Conservation (phyloP, 139 green algal genomes). For the Nannochloris sp. region DNA sequence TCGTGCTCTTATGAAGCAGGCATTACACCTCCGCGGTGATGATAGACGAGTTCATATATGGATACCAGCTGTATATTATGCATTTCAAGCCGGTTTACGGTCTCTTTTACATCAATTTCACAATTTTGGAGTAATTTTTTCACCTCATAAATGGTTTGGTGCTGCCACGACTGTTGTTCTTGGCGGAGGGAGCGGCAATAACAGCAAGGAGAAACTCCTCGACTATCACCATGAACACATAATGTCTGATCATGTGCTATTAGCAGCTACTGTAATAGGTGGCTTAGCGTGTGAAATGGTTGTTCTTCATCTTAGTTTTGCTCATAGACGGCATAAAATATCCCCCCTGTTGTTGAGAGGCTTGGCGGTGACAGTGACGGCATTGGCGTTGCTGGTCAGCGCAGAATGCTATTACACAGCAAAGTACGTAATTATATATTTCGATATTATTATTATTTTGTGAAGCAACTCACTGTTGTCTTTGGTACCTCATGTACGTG, state of each 20-base stretch:
- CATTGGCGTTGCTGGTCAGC: constrained; percentile 15
- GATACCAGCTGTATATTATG: constrained; percentile 8
- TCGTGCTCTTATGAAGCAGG: not conserved
- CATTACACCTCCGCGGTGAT: constrained; percentile 30
- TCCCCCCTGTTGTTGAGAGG: not conserved
- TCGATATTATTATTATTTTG: not conserved
- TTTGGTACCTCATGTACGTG: not conserved
- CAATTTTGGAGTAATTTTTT: not conserved
- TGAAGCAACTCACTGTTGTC: not conserved
- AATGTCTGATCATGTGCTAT: constrained; percentile 33
- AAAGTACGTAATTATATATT: not conserved
- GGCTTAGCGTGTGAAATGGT: constrained; percentile 14
- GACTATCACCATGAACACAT: constrained; percentile 16
- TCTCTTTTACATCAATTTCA: constrained; percentile 10
- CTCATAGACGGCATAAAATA: not conserved
- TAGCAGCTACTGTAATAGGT: constrained; percentile 9
- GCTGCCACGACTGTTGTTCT: no score
- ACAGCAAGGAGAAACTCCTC: no score
- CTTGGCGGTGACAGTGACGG: not conserved
- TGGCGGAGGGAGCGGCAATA: no score
- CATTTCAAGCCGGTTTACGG: not conserved
- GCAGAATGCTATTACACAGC: constrained; percentile 28
- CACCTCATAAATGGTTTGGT: not conserved
- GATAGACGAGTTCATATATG: constrained; percentile 7
- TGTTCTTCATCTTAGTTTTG: constrained; percentile 10